Evolutionary conservation across 768 basidiomycete genomes (phyloP).

Genomic region (Trametes meyenii): DNA sequence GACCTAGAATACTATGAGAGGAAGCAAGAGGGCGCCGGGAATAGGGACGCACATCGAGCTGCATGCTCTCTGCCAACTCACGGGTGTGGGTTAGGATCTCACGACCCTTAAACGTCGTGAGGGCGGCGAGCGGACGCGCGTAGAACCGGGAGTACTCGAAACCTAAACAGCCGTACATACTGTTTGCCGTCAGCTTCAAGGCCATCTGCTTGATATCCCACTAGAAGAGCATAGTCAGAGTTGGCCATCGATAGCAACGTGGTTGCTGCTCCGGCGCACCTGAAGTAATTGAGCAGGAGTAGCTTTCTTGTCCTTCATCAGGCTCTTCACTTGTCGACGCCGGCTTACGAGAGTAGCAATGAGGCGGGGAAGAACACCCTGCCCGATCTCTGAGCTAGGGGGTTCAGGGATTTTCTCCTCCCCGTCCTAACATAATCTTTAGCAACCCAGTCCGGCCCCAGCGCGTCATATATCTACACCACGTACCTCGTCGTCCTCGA

Average conservation of each 20-base stretch:
- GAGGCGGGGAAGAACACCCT: conserved; percentile 94
- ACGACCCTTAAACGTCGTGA: conserved; percentile 97
- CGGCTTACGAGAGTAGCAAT: conserved; percentile 96
- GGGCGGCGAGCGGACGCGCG: conserved; percentile 92
- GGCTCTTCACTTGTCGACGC: conserved; percentile 84
- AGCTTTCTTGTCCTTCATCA: conserved; percentile 88
- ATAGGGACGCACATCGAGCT: conserved; percentile 74
- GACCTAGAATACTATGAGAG: conserved; percentile 56
- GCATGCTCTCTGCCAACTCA: conserved; percentile 88
- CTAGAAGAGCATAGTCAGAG: conserved; percentile 42
- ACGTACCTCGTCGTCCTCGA: conserved; percentile 47
- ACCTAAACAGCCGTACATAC: conserved; percentile 99
- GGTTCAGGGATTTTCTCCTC: conserved; percentile 92
- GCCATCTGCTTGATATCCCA: conserved; percentile 98
- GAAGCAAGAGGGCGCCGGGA: background rate
- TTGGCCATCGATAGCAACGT: background rate
- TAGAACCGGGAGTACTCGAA: conserved; percentile 98
- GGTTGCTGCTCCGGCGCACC: conserved; percentile 45
- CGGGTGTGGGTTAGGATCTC: conserved; percentile 94
- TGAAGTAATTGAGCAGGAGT: conserved; percentile 79
- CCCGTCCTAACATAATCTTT: conserved; percentile 42
- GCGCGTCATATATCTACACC: too few species aligned
- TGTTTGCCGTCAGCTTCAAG: conserved; percentile 96
- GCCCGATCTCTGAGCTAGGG: conserved; percentile 66
- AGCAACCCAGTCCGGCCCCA: background rate